Evolutionary conservation across 345 rosid species (phyloP).

Genomic region (Salix viminalis): DNA sequence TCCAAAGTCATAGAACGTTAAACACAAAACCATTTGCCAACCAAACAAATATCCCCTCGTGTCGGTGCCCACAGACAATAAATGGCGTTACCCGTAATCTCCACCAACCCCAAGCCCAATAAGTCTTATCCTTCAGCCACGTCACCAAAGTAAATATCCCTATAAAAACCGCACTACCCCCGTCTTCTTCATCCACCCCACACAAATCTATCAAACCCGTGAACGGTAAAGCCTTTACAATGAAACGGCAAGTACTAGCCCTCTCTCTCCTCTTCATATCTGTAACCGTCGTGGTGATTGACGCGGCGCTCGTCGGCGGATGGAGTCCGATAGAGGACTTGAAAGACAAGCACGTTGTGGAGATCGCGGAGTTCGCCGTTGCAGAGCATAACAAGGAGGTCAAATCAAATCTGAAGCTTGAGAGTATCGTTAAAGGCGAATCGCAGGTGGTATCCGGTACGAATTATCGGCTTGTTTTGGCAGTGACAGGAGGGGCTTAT

Average conservation of each 20-base stretch:
- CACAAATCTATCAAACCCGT: too few species aligned
- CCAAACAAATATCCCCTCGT: too few species aligned
- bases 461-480: constrained; percentile 41
- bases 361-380: constrained; percentile 51
- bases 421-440: constrained; percentile 40
- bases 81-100: too few species aligned
- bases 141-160: too few species aligned
- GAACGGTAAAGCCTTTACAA: too few species aligned
- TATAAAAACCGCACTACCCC: too few species aligned
- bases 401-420: constrained; percentile 20
- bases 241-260: too few species aligned
- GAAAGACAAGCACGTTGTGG: constrained; percentile 38
- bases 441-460: constrained; percentile 49
- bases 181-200: fast-evolving
- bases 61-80: too few species aligned
- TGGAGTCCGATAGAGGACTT: constrained; percentile 49
- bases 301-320: constrained; percentile 26
- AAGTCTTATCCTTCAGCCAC: too few species aligned
- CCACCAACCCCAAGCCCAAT: too few species aligned
- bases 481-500: constrained; percentile 11
- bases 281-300: constrained; percentile 4
- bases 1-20: too few species aligned
- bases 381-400: constrained; percentile 28
- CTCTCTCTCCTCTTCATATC: constrained; percentile 9
- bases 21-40: too few species aligned